Percentiles rank a stretch among this genome's conserved stretches.
These are phyloP conservation scores for Saturnispora ahearnii DNA, from an alignment of 805 yeast species.

Conservation along the genomic window DNA sequence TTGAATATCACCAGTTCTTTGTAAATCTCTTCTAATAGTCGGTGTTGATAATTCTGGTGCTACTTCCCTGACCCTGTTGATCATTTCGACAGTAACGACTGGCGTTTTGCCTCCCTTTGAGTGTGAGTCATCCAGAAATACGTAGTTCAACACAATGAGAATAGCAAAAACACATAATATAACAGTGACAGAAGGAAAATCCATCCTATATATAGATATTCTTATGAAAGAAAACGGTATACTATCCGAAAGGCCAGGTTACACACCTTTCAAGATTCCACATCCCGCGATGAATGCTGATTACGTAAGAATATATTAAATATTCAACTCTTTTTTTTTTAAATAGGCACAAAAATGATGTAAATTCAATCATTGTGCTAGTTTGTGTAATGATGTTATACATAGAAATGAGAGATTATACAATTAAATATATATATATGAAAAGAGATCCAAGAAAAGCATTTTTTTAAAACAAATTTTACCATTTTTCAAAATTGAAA, in stretches of 20 bases:
- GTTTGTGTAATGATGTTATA: no score
- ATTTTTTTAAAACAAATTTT: not conserved
- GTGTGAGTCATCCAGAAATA: constrained; percentile 34
- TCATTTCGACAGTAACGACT: constrained; percentile 54
- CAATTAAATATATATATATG: not conserved
- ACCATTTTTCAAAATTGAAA: not conserved
- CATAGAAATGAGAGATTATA: not conserved
- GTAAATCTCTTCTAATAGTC: constrained; percentile 67
- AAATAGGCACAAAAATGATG: no score
- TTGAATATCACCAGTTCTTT: constrained; percentile 72
- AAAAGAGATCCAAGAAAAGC: no score
- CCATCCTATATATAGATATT: constrained; percentile 10
- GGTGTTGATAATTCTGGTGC: constrained; percentile 65
- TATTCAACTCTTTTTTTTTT: no score
- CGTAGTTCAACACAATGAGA: constrained; percentile 56
- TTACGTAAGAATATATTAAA: not conserved
- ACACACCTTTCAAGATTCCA: not conserved
- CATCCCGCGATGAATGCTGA: not conserved
- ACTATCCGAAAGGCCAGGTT: not conserved
- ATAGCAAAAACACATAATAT: constrained; percentile 37
- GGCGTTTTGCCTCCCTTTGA: not conserved
- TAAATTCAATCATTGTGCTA: no score
- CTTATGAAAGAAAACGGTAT: not conserved
- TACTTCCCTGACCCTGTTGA: constrained; percentile 74
- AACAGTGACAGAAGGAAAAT: constrained; percentile 41